Evolutionary conservation across 2,329 filamentous ascomycete genomes (phyloP).

Genomic region (Balansia obtecta): DNA sequence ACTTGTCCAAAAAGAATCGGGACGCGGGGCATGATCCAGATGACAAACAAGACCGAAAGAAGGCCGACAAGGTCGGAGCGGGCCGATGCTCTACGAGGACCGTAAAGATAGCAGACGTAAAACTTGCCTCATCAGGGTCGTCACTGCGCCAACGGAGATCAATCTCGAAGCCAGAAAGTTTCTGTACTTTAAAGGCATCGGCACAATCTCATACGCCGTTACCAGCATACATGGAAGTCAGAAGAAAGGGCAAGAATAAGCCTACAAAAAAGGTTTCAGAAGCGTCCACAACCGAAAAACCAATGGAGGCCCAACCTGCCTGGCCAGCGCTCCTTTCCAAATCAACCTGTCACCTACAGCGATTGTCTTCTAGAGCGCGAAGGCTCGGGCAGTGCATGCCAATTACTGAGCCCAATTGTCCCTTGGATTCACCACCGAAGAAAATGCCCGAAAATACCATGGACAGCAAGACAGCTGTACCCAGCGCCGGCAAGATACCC

Average conservation of each 20-base stretch:
- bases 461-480: neutral
- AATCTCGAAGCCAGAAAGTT: constrained; percentile 46
- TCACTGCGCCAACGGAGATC: constrained; percentile 29
- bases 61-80: constrained; percentile 1
- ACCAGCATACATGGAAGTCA: constrained; percentile 8
- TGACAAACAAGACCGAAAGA: constrained; percentile 23
- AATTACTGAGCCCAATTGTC: neutral
- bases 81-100: constrained; percentile 8
- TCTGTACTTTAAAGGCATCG: constrained; percentile 49
- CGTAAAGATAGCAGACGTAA: constrained; percentile 31
- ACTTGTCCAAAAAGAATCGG: constrained; percentile 19
- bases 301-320: neutral
- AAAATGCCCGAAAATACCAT: neutral
- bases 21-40: constrained; percentile 30
- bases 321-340: neutral
- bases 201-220: constrained; percentile 36
- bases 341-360: neutral
- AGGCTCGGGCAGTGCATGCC: neutral
- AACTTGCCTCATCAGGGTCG: constrained; percentile 33
- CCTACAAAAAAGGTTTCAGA: constrained; percentile 4
- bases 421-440: neutral
- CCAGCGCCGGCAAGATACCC: neutral
- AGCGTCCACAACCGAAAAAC: constrained; percentile 8
- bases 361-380: neutral
- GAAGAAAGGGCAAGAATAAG: too few species aligned